phyloP scores from a whole-genome alignment of 306 rosid species.

The Acacia melanoxylon region DNA sequence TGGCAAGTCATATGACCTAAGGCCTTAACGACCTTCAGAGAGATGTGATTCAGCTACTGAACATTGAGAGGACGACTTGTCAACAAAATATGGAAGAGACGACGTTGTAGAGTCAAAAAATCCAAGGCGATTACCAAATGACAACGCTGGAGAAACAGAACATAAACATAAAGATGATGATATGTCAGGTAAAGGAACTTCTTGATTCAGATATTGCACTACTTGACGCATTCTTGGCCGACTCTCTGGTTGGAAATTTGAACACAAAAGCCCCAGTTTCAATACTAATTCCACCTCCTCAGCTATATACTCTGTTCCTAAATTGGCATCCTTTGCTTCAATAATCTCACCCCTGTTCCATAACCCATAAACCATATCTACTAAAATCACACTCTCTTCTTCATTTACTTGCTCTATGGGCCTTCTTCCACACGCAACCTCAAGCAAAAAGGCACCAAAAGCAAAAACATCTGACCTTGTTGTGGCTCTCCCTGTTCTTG shows the following conservation, averaged over 20 bases:
- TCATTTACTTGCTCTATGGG: slow-evolving; percentile 39
- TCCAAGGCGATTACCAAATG: too few species aligned
- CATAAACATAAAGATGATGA: too few species aligned
- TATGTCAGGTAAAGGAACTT: neutral
- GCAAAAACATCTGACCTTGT: neutral
- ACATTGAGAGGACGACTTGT: too few species aligned
- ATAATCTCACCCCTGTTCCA: slow-evolving; percentile 48
- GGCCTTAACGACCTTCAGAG: too few species aligned
- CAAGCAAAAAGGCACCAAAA: slow-evolving; percentile 51
- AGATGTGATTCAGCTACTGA: too few species aligned
- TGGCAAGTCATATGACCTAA: too few species aligned
- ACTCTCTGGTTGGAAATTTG: rapidly evolving
- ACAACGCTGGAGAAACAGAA: too few species aligned
- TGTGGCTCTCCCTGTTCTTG: slow-evolving; percentile 57
- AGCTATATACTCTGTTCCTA: neutral
- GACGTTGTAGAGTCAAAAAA: too few species aligned
- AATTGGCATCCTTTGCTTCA: slow-evolving; percentile 34
- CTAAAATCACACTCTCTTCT: slow-evolving; percentile 19
- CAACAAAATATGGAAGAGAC: too few species aligned
- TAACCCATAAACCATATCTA: slow-evolving; percentile 51
- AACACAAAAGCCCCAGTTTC: neutral
- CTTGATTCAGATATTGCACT: neutral
- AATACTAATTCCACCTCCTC: neutral
- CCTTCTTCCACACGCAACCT: slow-evolving; percentile 65
- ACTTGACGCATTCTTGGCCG: neutral